A percentile compares a stretch with the other conserved stretches of the same genome.
Evolutionary conservation across 2,329 filamentous ascomycete genomes (phyloP).

Genomic region (Thelonectria rubi): DNA sequence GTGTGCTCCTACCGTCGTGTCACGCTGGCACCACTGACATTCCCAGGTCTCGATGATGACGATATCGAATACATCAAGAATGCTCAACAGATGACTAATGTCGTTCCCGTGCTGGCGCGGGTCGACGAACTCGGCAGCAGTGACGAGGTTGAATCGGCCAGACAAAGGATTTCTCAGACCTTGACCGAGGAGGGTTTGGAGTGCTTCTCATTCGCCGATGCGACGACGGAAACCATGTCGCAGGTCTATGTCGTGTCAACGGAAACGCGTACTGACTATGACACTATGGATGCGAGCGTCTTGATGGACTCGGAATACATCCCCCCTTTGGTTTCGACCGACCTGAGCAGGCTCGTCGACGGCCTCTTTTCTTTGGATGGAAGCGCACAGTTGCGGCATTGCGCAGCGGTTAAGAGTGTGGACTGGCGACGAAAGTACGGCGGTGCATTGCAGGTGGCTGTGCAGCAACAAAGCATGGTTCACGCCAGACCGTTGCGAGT

Average conservation of each 20-base stretch:
- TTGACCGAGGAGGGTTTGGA: constrained; percentile 66
- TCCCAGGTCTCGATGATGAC: constrained; percentile 43
- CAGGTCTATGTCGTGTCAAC: constrained; percentile 82
- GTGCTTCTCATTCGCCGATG: constrained; percentile 71
- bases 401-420: constrained; percentile 82
- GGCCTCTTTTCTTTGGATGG: constrained; percentile 81
- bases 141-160: constrained; percentile 66
- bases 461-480: constrained; percentile 29
- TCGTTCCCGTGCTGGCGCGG: constrained; percentile 83
- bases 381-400: constrained; percentile 82
- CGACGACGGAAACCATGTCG: constrained; percentile 42
- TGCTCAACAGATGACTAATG: constrained; percentile 78
- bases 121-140: constrained; percentile 71
- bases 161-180: constrained; percentile 65
- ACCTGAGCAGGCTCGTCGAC: constrained; percentile 74
- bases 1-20: constrained; percentile 55
- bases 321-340: constrained; percentile 79
- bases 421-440: constrained; percentile 67
- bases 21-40: constrained; percentile 9
- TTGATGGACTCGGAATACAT: constrained; percentile 94
- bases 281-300: constrained; percentile 90
- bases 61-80: constrained; percentile 78
- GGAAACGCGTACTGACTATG: constrained; percentile 73
- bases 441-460: constrained; percentile 29
- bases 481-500: constrained; percentile 31